Evolutionary conservation across 768 basidiomycete genomes (phyloP).

Genomic region (Mrakia gelida): DNA sequence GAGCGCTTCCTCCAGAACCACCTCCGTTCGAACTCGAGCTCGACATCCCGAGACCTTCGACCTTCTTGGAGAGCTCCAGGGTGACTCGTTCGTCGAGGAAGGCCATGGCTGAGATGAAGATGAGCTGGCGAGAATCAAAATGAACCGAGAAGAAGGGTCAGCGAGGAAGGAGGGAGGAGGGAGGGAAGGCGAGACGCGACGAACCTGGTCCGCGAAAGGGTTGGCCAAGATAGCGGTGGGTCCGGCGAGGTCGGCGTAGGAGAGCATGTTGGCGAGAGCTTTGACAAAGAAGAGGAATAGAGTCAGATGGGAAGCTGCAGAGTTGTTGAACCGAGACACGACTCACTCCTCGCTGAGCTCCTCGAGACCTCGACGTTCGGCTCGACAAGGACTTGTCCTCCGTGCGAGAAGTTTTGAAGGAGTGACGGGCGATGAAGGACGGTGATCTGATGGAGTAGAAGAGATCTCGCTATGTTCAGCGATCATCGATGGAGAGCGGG

Average conservation of each 20-base stretch:
- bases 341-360: slow-evolving; percentile 28
- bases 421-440: slow-evolving; percentile 30
- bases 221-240: slow-evolving; percentile 27
- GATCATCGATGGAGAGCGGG: no score
- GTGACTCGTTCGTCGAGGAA: slow-evolving; percentile 25
- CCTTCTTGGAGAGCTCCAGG: not conserved
- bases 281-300: no score
- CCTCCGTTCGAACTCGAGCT: not conserved
- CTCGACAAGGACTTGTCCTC: slow-evolving; percentile 30
- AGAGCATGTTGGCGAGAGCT: slow-evolving; percentile 31
- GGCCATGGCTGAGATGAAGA: slow-evolving; percentile 31
- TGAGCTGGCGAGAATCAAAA: not conserved
- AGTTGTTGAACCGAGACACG: not conserved
- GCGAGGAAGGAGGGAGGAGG: no score
- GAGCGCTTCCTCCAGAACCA: not conserved
- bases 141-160: no score
- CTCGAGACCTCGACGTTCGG: slow-evolving; percentile 30
- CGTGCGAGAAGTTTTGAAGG: slow-evolving; percentile 26
- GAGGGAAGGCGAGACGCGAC: not conserved
- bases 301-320: no score
- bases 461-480: no score
- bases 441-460: slow-evolving; percentile 4
- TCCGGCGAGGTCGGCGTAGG: slow-evolving; percentile 24
- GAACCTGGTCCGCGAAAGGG: slow-evolving; percentile 29
- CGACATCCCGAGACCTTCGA: slow-evolving; percentile 1